These are phyloP conservation scores for Apiotrichum veenhuisii DNA, from an alignment of 1,284 basidiomycete species.

Conservation along the genomic window DNA sequence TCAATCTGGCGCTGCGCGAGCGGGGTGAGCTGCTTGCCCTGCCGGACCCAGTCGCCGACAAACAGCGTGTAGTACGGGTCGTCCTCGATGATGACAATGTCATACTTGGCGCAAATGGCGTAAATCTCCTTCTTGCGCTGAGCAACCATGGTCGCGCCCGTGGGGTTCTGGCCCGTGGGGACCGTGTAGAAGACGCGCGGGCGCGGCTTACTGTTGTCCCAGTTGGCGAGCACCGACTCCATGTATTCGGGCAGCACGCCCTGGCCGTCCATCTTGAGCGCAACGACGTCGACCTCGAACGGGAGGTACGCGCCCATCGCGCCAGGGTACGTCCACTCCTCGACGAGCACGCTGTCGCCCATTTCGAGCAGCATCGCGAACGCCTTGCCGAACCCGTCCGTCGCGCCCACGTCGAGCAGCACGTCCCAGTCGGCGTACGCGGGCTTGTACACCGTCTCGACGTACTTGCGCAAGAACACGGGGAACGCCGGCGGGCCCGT, in stretches of 20 bases:
- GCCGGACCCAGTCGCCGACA: constrained; percentile 8
- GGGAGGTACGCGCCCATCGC: constrained; percentile 47
- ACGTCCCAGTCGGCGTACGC: constrained; percentile 64
- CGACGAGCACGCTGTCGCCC: constrained; percentile 67
- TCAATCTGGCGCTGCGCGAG: constrained; percentile 42
- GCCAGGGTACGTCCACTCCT: constrained; percentile 54
- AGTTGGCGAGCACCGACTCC: constrained; percentile 60
- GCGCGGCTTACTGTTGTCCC: constrained; percentile 58
- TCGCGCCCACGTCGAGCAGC: constrained; percentile 67
- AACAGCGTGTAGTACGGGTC: constrained; percentile 75
- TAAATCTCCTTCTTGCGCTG: constrained; percentile 73
- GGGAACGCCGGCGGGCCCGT: constrained; percentile 46
- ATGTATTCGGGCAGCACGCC: constrained; percentile 65
- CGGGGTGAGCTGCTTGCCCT: constrained; percentile 26
- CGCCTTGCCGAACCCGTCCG: constrained; percentile 60
- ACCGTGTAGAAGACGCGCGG: constrained; percentile 63
- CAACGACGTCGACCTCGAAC: constrained; percentile 30
- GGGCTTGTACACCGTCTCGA: constrained; percentile 62
- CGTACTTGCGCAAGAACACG: constrained; percentile 56
- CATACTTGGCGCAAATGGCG: constrained; percentile 70
- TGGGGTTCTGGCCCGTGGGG: constrained; percentile 63
- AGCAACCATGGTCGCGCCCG: constrained; percentile 65
- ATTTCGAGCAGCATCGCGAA: constrained; percentile 62
- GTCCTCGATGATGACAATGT: constrained; percentile 71
- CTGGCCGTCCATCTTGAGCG: constrained; percentile 65